Evolutionary conservation across 1,284 basidiomycete species (phyloP).

Genomic region (Ceratorhiza oryzae-sativae): DNA sequence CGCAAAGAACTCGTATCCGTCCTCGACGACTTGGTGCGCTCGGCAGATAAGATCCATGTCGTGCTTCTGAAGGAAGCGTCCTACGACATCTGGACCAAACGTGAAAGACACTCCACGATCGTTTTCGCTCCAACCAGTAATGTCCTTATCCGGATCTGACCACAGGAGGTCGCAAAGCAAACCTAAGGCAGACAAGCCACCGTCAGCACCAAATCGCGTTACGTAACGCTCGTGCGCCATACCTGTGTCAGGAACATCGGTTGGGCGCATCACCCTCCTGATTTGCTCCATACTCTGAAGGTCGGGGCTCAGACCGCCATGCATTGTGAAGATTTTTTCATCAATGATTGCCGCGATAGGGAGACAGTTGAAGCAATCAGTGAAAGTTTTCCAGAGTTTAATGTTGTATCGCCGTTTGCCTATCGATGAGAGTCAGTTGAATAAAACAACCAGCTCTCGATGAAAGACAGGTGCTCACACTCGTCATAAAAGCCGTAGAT

Average conservation of each 20-base stretch:
- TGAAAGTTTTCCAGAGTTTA: conserved; percentile 98
- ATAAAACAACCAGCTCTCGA: conserved; percentile 35
- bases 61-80: conserved; percentile 97
- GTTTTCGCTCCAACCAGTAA: conserved; percentile 99
- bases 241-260: conserved; percentile 99
- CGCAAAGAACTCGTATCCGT: conserved; percentile 99
- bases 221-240: conserved; percentile 47
- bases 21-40: conserved; percentile 99
- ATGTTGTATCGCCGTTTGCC: conserved; percentile 98
- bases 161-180: conserved; percentile 96
- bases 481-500: conserved; percentile 99
- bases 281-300: conserved; percentile 99
- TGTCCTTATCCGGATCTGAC: conserved; percentile 99
- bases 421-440: conserved; percentile 49
- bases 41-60: conserved; percentile 99
- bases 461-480: conserved; percentile 94
- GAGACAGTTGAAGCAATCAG: conserved; percentile 95
- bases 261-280: conserved; percentile 97
- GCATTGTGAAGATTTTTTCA: conserved; percentile 97
- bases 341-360: conserved; percentile 97
- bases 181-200: conserved; percentile 57
- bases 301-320: conserved; percentile 92
- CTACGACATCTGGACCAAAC: conserved; percentile 98
- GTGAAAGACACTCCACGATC: conserved; percentile 98
- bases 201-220: conserved; percentile 30